A percentile compares a stretch with the other conserved stretches of the same genome.
phyloP scores from a whole-genome alignment of 1,284 basidiomycete genomes.

The Sanguinoderma infundibulare region DNA sequence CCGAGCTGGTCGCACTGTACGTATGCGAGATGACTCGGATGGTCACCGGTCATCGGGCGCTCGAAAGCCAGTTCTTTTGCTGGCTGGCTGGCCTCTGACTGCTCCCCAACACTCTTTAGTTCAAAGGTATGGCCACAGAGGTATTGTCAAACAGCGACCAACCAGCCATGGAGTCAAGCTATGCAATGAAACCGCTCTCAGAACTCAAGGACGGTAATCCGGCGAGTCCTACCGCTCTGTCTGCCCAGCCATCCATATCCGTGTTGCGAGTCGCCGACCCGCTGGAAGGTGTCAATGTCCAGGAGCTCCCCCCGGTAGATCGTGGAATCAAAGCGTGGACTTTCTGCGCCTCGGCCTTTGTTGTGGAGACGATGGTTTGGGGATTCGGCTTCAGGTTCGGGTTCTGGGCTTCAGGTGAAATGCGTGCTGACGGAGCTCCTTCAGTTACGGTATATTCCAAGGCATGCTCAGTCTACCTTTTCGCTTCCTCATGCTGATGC shows the following conservation, averaged over 20 bases:
- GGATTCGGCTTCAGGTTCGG: constrained; percentile 26
- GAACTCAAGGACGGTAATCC: background rate
- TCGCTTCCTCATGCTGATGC: background rate
- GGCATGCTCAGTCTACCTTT: background rate
- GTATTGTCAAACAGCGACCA: background rate
- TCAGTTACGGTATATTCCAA: constrained; percentile 28
- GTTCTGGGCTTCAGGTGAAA: background rate
- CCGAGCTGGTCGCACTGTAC: no score
- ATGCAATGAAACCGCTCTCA: background rate
- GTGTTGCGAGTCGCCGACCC: constrained; percentile 13
- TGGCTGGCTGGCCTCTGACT: no score
- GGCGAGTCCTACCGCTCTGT: background rate
- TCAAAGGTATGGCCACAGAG: background rate
- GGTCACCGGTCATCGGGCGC: no score
- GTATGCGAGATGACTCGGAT: no score
- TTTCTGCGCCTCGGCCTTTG: constrained; percentile 27
- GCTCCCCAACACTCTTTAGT: background rate
- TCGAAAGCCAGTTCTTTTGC: no score
- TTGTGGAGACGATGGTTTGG: constrained; percentile 32
- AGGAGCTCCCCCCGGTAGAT: constrained; percentile 30
- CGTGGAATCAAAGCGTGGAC: constrained; percentile 29
- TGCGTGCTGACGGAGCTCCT: background rate
- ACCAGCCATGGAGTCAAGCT: background rate
- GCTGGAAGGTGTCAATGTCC: constrained; percentile 22
- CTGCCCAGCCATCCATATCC: constrained; percentile 15